Evolutionary conservation across 2,329 filamentous ascomycete genomes (phyloP).

Genomic region (Trichoderma endophyticum): DNA sequence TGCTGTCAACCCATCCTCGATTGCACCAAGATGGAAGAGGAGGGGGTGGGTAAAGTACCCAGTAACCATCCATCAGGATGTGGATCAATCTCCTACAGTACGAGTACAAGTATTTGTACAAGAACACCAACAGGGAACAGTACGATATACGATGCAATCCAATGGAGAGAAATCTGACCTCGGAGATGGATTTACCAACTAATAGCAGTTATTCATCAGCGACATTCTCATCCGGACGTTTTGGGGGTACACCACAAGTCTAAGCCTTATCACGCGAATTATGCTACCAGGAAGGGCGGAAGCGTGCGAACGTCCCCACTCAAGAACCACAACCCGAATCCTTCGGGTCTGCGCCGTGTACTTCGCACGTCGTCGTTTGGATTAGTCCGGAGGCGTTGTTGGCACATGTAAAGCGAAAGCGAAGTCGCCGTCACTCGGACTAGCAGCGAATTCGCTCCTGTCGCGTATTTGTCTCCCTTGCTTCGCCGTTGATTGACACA

Average conservation of each 20-base stretch:
- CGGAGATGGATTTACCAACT: neutral
- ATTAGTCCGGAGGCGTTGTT: neutral
- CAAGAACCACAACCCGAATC: slow-evolving; percentile 4
- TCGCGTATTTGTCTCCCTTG: neutral
- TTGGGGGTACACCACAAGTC: neutral
- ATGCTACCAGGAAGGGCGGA: neutral
- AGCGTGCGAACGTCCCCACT: slow-evolving; percentile 1
- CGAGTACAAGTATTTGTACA: neutral
- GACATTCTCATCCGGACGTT: neutral
- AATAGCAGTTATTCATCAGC: neutral
- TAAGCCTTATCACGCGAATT: slow-evolving; percentile 11
- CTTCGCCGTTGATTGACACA: neutral
- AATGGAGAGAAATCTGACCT: neutral
- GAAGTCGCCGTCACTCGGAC: neutral
- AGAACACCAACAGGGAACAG: neutral
- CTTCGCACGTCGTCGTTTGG: slow-evolving; percentile 4
- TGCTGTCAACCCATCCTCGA: slow-evolving; percentile 10
- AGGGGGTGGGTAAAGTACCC: neutral
- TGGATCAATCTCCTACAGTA: neutral
- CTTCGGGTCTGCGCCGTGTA: slow-evolving; percentile 4
- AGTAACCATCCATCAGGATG: neutral
- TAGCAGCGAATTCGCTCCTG: neutral
- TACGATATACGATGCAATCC: neutral
- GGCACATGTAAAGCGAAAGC: neutral
- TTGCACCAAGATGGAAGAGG: neutral